Evolutionary conservation across 2,329 filamentous ascomycete genomes (phyloP).

Genomic region (Arthrobotrys sphaeroides): DNA sequence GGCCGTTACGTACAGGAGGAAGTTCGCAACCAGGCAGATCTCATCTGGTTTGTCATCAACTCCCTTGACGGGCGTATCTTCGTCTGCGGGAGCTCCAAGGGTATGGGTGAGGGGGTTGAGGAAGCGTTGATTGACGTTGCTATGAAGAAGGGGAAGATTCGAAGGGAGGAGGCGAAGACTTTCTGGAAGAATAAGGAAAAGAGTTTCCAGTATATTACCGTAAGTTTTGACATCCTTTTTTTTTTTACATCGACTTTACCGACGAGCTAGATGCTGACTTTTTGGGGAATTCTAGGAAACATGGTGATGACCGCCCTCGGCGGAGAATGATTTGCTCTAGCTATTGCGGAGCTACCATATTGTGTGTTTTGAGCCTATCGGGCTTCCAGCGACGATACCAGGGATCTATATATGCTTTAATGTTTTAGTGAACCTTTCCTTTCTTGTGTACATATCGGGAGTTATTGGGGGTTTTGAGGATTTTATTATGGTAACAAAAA

Average conservation of each 20-base stretch:
- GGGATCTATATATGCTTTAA: slow-evolving; percentile 27
- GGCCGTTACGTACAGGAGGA: slow-evolving; percentile 97
- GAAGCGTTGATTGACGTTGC: slow-evolving; percentile 86
- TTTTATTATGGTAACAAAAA: slow-evolving; percentile 11
- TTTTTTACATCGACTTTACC: slow-evolving; percentile 3
- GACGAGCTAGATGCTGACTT: slow-evolving; percentile 1
- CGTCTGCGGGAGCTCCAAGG: slow-evolving; percentile 92
- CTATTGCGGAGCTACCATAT: background rate
- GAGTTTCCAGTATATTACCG: slow-evolving; percentile 80
- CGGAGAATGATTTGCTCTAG: background rate
- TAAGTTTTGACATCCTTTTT: slow-evolving; percentile 5
- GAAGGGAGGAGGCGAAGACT: slow-evolving; percentile 79
- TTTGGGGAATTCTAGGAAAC: slow-evolving; percentile 22
- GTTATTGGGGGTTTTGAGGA: slow-evolving; percentile 26
- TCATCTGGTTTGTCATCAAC: slow-evolving; percentile 99
- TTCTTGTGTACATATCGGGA: slow-evolving; percentile 24
- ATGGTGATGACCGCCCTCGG: slow-evolving; percentile 13
- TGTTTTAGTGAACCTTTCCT: slow-evolving; percentile 16
- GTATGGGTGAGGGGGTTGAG: slow-evolving; percentile 98
- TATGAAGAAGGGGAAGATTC: slow-evolving; percentile 89
- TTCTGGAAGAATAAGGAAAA: slow-evolving; percentile 95
- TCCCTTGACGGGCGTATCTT: slow-evolving; percentile 94
- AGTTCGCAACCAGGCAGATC: slow-evolving; percentile 85
- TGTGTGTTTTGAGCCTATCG: slow-evolving; percentile 16
- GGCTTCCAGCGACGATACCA: slow-evolving; percentile 45